Evolutionary conservation across 2,329 filamentous ascomycete genomes (phyloP), one percentile per base, ranked within the genome.

Genomic region (Trichoderma citrinoviride): DNA sequence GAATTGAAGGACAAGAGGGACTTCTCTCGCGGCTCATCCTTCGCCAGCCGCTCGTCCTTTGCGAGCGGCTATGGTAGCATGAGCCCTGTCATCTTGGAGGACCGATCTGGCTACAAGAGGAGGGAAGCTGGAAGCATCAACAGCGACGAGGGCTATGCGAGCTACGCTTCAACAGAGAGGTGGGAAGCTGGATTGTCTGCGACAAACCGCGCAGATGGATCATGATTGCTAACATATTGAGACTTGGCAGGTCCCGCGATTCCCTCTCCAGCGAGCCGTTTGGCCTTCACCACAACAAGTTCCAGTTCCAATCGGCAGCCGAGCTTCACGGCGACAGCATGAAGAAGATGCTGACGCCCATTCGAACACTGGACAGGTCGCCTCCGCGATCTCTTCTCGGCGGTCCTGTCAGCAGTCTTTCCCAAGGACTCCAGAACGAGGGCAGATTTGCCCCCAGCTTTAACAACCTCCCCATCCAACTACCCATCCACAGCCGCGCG

Each of bases 291-390:
- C 82, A 84, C 69, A 81, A 78, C 68, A 80, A 78, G 44, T 84
- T 79, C 64, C 77, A 82, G 64, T 82, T 83, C 67, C 77, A 77
- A 54, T 77, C 79, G 4, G 77, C 78, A 58, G 78, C 80, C 69
- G 76, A 82, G 50, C 75, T 81, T 15, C 81, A 85, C 60, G 81
- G 83, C 66, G 80, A 78, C 65, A 79, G 76, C 58, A 79, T 86
- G 71, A 81, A 85, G 66, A 83, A 83, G 72, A 87, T 84, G 74
- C 76, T 87, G n/a, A 80, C 85, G 65, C 78, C 80, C 1, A 73
- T 79, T 43, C 77, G 80, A 43, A 54, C 56, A 0, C 70, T 80
- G n/a, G 81, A 83, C 64, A 81, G 78, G 17, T 79, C 81, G 8
- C 78, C 81, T 2, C 77, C 81, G 23, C 78, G 78, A 55, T 80